Evolutionary conservation across 2,329 filamentous ascomycete species (phyloP).

Genomic region (Monosporascus cannonballus): DNA sequence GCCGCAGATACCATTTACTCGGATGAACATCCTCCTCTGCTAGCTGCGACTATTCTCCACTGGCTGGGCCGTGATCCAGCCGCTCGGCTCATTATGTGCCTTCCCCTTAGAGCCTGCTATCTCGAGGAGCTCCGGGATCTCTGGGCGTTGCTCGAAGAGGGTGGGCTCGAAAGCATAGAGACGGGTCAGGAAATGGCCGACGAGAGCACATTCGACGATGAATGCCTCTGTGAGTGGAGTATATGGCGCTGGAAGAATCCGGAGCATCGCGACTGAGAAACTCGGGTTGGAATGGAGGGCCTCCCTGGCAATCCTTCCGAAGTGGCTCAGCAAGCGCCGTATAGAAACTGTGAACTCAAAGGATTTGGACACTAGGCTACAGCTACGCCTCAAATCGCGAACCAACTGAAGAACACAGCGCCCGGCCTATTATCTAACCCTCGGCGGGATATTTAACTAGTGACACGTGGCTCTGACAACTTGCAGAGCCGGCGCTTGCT

Average conservation of each 20-base stretch:
- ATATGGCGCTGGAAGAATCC: constrained; percentile 30
- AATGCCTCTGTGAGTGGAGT: constrained; percentile 30
- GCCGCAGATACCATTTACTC: constrained; percentile 36
- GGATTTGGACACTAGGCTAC: too few species aligned
- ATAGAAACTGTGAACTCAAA: too few species aligned
- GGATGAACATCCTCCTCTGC: constrained; percentile 32
- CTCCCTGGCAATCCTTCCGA: too few species aligned
- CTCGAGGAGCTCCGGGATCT: constrained; percentile 35
- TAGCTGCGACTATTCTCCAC: constrained; percentile 26
- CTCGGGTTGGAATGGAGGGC: neutral
- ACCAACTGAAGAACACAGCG: too few species aligned
- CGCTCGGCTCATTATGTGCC: constrained; percentile 30
- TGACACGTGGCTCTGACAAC: too few species aligned
- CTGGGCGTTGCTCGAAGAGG: constrained; percentile 30
- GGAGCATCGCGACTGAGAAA: neutral
- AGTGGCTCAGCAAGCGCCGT: too few species aligned
- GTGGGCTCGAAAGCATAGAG: constrained; percentile 28
- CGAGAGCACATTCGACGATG: constrained; percentile 27
- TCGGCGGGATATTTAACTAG: too few species aligned
- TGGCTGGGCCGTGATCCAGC: constrained; percentile 25
- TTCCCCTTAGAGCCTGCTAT: constrained; percentile 33
- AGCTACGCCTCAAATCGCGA: too few species aligned
- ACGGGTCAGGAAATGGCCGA: constrained; percentile 24
- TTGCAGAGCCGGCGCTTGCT: too few species aligned
- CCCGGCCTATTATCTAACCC: too few species aligned